Evolutionary conservation across 768 basidiomycete genomes (phyloP), one percentile per base, ranked within the genome.

Genomic region (Daedalea quercina): DNA sequence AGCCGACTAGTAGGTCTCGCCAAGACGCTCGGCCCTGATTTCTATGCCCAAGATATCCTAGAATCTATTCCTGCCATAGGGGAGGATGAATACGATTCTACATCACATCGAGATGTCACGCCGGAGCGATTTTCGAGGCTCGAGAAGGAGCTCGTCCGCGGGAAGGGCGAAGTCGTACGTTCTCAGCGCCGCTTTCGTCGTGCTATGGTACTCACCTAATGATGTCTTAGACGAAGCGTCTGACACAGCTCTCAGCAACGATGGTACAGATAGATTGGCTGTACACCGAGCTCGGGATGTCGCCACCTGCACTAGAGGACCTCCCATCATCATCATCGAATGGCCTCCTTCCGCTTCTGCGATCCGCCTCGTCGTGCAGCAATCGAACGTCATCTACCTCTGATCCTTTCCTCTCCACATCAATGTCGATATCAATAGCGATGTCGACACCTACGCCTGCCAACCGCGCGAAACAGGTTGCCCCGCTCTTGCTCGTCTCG

Each of bases 161-260:
- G 89, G 11, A 92, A 92, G 67, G 78, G 79, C n/a, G 92, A 94
- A 78, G 77, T 91, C 50, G 87, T 91, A 60, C 62, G 87, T 74
- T 26, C 55, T 40, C 50, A 31, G 49, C 48, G 37, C 24, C 12
- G 35, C 44, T 43, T 23, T 47, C 37, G n/a, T 9, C 22, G 15
- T 11, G 4, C 6, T 11, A 31, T 31, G 6, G 4, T 4, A 11
- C 28, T 31, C 28, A 31, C 17, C 52, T 54, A 13, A 46, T 43
- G 26, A 31, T 23, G 26, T 20, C 44, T 6, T 55, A 90, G 88
- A 69, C 76, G 24, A 87, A 85, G 63, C 83, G 90, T 24, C 73
- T 88, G 31, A 71, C 75, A 46, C 75, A 84, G 50, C 72, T 93
- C 22, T 80, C 82, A 7, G 69, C 71, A 9, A 75, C 79, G 28